Evolutionary conservation across 345 rosid genomes (phyloP), one percentile per base, ranked within the genome.

Genomic region (Iberis pinnata): DNA sequence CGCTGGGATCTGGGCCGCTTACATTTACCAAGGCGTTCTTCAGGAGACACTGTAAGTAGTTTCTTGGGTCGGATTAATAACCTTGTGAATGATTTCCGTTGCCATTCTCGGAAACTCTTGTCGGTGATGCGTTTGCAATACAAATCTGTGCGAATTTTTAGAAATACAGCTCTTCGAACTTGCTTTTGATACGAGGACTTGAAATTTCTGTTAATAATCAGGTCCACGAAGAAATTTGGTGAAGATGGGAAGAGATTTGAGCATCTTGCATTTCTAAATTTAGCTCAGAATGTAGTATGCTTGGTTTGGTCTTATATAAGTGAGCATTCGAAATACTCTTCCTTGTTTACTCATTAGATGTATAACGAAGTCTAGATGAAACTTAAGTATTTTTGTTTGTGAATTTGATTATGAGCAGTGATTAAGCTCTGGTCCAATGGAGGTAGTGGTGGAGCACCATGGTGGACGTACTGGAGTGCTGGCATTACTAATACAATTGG

Each of bases 391-490:
- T 15, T 18, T 0, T 25, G 0, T 49, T 39, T 8, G 26, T 12
- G 12, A 22, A 43, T 16, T 43, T 12, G 47, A 50, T 44, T 4
- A n/a, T 49, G 53, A 32, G 27, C 73, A 90, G 96, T 90, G 98
- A 73, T 88, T 46, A 90, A 80, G 84, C 73, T 90, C 11, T 88
- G 96, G 98, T 84, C 90, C 15, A 74, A 76, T 47, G 69, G 80
- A 20, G 72, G 77, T 43, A 18, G 63, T 12, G 84, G 86, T 6
- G 96, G 96, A 57, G 98, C 98, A 10, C 98, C 96, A n/a, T 84
- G 89, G 89, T 84, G 96, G 96, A 68, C 88, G 0, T 92, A 81
- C 49, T 92, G 96, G 98, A 92, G 95, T 54, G 93, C 98, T 24
- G 95, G 98, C 41, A 84, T 92, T 61, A 90, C 98, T 4, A 90